These are phyloP conservation scores for Metschnikowia arizonensis DNA, from an alignment of 805 yeast species.

Conservation along the genomic window DNA sequence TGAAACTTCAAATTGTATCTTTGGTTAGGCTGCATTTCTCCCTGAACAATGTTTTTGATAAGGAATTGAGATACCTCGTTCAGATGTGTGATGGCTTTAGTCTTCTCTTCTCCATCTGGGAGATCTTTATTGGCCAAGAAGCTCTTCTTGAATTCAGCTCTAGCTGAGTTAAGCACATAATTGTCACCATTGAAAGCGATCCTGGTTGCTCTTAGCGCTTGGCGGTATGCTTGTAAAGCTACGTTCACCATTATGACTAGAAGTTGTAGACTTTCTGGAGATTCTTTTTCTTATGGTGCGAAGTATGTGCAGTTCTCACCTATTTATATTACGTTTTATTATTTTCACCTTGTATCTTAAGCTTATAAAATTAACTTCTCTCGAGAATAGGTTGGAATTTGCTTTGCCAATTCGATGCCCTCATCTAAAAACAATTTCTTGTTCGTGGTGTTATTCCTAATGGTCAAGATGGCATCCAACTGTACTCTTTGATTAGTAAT, in stretches of 20 bases:
- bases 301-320: background rate
- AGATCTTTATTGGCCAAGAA: conserved; percentile 33
- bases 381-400: conserved; percentile 51
- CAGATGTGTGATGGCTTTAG: conserved; percentile 35
- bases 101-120: conserved; percentile 39
- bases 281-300: conserved; percentile 1
- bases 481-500: conserved; percentile 27
- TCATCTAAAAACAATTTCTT: conserved; percentile 26
- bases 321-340: background rate
- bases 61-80: conserved; percentile 71
- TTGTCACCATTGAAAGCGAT: conserved; percentile 54
- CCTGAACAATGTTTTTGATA: conserved; percentile 82
- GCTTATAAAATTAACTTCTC: conserved; percentile 43
- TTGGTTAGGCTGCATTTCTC: conserved; percentile 42
- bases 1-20: conserved; percentile 66
- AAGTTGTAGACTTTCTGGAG: background rate
- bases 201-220: conserved; percentile 62
- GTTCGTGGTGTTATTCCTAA: conserved; percentile 27
- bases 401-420: conserved; percentile 32
- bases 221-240: conserved; percentile 52
- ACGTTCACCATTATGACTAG: conserved; percentile 9
- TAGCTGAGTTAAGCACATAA: conserved; percentile 52
- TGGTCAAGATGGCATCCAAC: conserved; percentile 32
- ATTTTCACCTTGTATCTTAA: background rate
- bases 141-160: conserved; percentile 55